These are phyloP conservation scores for Crithidia fasciculata DNA, from an alignment of 208 protist genomes.

Conservation along the genomic window DNA sequence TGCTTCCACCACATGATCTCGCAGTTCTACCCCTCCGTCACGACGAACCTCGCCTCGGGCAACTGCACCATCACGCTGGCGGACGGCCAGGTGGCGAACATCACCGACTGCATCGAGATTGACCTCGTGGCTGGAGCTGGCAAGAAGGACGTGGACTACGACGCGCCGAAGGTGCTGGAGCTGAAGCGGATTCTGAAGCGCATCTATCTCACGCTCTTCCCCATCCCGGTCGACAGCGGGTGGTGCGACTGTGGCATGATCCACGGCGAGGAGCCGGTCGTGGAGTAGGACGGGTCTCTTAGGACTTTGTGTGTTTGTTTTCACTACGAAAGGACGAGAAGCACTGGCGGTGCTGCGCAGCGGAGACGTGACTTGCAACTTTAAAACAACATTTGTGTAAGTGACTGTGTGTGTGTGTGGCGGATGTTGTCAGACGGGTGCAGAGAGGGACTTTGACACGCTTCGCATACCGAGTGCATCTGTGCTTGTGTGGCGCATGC, in stretches of 20 bases:
- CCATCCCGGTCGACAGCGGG: conserved; percentile 87
- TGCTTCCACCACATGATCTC: conserved; percentile 94
- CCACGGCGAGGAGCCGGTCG: conserved; percentile 64
- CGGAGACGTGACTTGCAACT: no score
- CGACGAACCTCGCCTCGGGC: conserved; percentile 80
- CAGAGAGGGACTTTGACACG: not conserved
- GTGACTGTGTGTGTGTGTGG: not conserved
- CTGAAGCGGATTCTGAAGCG: conserved; percentile 86
- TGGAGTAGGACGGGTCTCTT: conserved; percentile 27
- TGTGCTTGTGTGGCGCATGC: not conserved
- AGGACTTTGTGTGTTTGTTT: no score
- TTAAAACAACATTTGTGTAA: not conserved
- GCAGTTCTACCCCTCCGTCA: conserved; percentile 85
- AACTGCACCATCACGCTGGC: conserved; percentile 62
- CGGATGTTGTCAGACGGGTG: not conserved
- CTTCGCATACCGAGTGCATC: not conserved
- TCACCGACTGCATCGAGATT: conserved; percentile 88
- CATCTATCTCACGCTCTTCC: conserved; percentile 91
- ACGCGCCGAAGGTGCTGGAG: conserved; percentile 64
- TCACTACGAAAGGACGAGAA: no score
- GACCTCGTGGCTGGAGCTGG: conserved; percentile 58
- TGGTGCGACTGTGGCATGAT: conserved; percentile 93
- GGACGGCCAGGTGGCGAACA: conserved; percentile 74
- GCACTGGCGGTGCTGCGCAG: no score
- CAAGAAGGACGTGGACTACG: conserved; percentile 54